A percentile compares a stretch with the other conserved stretches of the same genome.
Conservation (phyloP, 176 grass and related monocot genomes). For the Oryza brachyantha region DNA sequence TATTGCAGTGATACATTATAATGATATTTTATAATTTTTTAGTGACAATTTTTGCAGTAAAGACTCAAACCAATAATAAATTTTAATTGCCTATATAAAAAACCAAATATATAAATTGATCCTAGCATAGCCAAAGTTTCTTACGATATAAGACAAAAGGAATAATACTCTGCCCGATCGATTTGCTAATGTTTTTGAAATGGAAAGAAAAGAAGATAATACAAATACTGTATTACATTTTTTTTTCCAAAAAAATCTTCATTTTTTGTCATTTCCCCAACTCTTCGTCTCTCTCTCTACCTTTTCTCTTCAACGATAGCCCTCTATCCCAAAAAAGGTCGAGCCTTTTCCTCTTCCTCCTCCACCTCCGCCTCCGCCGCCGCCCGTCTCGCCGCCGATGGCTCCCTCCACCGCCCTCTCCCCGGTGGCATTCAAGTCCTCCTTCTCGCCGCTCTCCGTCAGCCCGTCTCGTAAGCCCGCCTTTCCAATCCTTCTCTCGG, state of each 20-base stretch:
- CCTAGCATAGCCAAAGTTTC: too few relatives aligned
- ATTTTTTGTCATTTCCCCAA: neutral
- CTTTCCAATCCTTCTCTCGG: neutral
- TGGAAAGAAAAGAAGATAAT: neutral
- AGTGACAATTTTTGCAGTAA: too few relatives aligned
- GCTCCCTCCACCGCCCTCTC: conserved; percentile 37
- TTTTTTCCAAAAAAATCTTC: neutral
- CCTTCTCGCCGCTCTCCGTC: conserved; percentile 27
- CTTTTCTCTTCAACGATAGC: conserved; percentile 23
- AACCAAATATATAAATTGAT: too few relatives aligned
- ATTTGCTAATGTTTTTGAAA: too few relatives aligned
- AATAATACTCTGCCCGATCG: too few relatives aligned
- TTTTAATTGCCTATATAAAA: too few relatives aligned
- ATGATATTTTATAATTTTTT: too few relatives aligned
- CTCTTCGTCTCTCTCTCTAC: neutral
- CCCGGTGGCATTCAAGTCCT: conserved; percentile 38
- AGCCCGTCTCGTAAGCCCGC: conserved; percentile 36
- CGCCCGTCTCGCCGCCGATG: conserved; percentile 3
- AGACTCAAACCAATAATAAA: too few relatives aligned
- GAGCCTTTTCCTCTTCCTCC: neutral
- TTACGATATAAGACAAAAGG: too few relatives aligned
- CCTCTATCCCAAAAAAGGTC: conserved; percentile 34
- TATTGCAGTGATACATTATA: too few relatives aligned
- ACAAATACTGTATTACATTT: neutral
- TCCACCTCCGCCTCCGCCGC: neutral